Evolutionary conservation across 106 monocot genomes (phyloP).

Genomic region (Posidonia australis): DNA sequence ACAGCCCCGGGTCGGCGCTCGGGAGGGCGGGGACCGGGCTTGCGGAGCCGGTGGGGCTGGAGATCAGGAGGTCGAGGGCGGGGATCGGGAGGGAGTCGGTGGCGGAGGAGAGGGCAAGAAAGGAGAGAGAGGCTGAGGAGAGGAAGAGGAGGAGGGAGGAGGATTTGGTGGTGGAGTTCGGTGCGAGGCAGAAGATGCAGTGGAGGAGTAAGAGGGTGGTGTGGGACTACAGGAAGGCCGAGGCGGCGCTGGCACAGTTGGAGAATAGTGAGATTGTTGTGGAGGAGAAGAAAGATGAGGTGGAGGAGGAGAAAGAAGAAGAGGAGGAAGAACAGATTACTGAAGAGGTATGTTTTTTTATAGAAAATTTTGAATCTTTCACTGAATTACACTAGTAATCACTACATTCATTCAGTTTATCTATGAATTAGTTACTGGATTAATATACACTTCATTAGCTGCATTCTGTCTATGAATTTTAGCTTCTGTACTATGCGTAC

Average conservation of each 20-base stretch:
- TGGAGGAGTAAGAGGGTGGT: constrained; percentile 54
- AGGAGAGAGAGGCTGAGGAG: constrained; percentile 33
- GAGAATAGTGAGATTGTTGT: constrained; percentile 66
- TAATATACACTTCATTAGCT: too few relatives aligned
- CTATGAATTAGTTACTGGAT: too few relatives aligned
- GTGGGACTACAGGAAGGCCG: constrained; percentile 67
- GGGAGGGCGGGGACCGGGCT: constrained; percentile 41
- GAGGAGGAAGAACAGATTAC: constrained; percentile 68
- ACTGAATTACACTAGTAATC: too few relatives aligned
- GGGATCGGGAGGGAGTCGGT: constrained; percentile 50
- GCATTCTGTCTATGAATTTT: too few relatives aligned
- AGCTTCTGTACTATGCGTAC: too few relatives aligned
- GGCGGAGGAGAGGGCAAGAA: constrained; percentile 33
- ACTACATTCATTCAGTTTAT: too few relatives aligned
- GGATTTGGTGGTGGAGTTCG: constrained; percentile 62
- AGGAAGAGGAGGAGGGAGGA: constrained; percentile 33
- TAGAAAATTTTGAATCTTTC: too few relatives aligned
- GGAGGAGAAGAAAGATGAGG: constrained; percentile 23
- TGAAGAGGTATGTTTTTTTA: constrained; percentile 49
- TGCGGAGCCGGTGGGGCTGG: constrained; percentile 56
- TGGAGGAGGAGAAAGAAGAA: constrained; percentile 31
- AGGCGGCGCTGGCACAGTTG: constrained; percentile 64
- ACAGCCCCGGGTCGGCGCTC: constrained; percentile 49
- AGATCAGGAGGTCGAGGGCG: constrained; percentile 73
- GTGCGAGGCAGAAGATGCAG: constrained; percentile 44